A percentile compares a stretch with the other conserved stretches of the same genome.
These are phyloP conservation scores for Erodium trifolium DNA, from an alignment of 441 rosid genomes.

Conservation along the genomic window DNA sequence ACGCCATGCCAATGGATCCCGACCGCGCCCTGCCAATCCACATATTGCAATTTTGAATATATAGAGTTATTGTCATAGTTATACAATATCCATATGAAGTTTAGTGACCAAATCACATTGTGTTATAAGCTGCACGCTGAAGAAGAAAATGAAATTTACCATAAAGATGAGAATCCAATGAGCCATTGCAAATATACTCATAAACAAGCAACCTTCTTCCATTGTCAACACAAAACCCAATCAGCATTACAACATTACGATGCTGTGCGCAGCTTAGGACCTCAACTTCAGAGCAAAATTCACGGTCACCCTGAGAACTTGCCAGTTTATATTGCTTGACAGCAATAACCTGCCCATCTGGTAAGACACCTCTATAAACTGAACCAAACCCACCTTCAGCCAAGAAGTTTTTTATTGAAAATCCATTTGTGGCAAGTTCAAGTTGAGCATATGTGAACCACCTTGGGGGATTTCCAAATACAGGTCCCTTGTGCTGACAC, in stretches of 20 bases:
- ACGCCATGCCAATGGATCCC: conserved; percentile 66
- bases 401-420: conserved; percentile 88
- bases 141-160: conserved; percentile 37
- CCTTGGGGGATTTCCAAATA: conserved; percentile 94
- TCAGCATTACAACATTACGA: conserved; percentile 92
- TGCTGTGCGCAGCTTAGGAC: conserved; percentile 99
- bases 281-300: conserved; percentile 98
- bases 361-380: conserved; percentile 88
- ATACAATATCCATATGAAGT: background rate
- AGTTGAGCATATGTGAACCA: conserved; percentile 85
- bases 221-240: conserved; percentile 93
- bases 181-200: conserved; percentile 95
- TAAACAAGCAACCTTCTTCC: conserved; percentile 89
- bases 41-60: background rate
- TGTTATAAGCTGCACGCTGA: background rate
- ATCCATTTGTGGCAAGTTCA: conserved; percentile 92
- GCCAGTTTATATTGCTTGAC: conserved; percentile 95
- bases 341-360: conserved; percentile 92
- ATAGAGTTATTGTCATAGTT: background rate
- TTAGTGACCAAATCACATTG: background rate
- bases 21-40: conserved; percentile 42
- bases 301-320: conserved; percentile 92
- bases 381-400: conserved; percentile 99
- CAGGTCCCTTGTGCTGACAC: conserved; percentile 93
- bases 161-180: conserved; percentile 86